Conservation (phyloP, 352 stramenopile species). For the Phytophthora pinifolia region DNA sequence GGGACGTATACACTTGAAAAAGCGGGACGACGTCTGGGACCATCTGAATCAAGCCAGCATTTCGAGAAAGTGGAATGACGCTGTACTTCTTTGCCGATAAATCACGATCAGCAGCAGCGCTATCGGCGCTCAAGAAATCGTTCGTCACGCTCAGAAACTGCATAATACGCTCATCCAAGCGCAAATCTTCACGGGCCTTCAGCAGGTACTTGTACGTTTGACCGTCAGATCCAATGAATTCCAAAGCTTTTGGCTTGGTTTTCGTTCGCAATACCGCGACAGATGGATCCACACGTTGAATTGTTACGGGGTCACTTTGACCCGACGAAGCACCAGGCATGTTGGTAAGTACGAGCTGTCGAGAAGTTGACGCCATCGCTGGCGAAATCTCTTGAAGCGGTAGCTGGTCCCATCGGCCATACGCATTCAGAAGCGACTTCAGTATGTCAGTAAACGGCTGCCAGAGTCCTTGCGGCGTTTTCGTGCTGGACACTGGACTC, state of each 20-base stretch:
- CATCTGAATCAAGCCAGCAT: slow-evolving; percentile 88
- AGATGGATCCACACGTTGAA: slow-evolving; percentile 36
- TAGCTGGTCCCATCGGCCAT: slow-evolving; percentile 50
- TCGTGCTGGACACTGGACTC: slow-evolving; percentile 16
- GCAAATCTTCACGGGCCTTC: slow-evolving; percentile 87
- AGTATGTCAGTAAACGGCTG: slow-evolving; percentile 75
- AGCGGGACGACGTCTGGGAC: slow-evolving; percentile 78
- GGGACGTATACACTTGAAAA: slow-evolving; percentile 78
- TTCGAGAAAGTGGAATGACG: slow-evolving; percentile 75
- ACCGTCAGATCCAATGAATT: slow-evolving; percentile 78
- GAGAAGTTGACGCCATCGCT: slow-evolving; percentile 44
- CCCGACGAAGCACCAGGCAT: slow-evolving; percentile 53
- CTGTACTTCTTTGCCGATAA: slow-evolving; percentile 67
- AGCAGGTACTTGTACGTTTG: slow-evolving; percentile 77
- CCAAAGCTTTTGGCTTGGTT: slow-evolving; percentile 86
- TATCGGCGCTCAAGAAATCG: slow-evolving; percentile 59
- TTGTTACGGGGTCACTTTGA: slow-evolving; percentile 32
- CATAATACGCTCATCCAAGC: slow-evolving; percentile 91
- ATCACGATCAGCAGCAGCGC: slow-evolving; percentile 38
- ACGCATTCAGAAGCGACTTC: slow-evolving; percentile 48
- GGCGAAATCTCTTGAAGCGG: slow-evolving; percentile 78
- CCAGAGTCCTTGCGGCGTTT: slow-evolving; percentile 43
- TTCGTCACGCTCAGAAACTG: slow-evolving; percentile 84
- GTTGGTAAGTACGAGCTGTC: slow-evolving; percentile 39
- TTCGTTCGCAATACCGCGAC: slow-evolving; percentile 78